Evolutionary conservation across 352 stramenopile species (phyloP).

Genomic region (Globisporangium barbulae): DNA sequence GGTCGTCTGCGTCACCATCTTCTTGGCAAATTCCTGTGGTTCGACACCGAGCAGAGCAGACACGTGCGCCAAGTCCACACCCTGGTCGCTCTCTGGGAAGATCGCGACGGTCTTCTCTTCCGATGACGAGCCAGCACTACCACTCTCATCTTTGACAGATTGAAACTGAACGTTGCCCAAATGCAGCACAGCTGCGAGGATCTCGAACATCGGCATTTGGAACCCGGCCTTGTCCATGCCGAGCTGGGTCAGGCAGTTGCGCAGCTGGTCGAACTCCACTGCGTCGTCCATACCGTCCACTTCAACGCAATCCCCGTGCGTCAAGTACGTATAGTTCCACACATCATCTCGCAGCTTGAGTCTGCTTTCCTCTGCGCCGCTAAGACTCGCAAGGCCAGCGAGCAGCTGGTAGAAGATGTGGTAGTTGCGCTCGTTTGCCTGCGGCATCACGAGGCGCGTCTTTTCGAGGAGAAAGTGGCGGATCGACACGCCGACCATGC

Average conservation of each 20-base stretch:
- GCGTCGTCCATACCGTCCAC: constrained; percentile 73
- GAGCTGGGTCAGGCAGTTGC: constrained; percentile 57
- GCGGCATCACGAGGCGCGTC: constrained; percentile 62
- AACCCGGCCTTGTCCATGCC: constrained; percentile 64
- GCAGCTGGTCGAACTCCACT: constrained; percentile 66
- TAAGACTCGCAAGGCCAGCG: constrained; percentile 37
- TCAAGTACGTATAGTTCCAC: constrained; percentile 77
- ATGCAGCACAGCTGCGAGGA: constrained; percentile 68
- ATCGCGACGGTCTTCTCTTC: constrained; percentile 40
- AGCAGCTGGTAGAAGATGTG: constrained; percentile 84
- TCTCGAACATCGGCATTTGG: constrained; percentile 66
- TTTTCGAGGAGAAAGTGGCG: constrained; percentile 83
- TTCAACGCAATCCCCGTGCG: constrained; percentile 69
- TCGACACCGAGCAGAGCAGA: constrained; percentile 55
- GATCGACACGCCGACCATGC: constrained; percentile 75
- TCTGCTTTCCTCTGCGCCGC: constrained; percentile 17
- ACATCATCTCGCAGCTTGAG: constrained; percentile 38
- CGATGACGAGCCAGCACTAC: not conserved
- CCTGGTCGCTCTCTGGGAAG: constrained; percentile 49
- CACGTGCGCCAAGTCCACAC: constrained; percentile 58
- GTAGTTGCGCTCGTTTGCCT: constrained; percentile 77
- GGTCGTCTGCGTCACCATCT: constrained; percentile 83
- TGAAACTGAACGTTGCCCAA: constrained; percentile 72
- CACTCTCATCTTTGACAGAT: constrained; percentile 9
- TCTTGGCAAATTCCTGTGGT: constrained; percentile 58